Conservation (phyloP, 1,284 basidiomycete genomes). For the Volvariella volvacea region DNA sequence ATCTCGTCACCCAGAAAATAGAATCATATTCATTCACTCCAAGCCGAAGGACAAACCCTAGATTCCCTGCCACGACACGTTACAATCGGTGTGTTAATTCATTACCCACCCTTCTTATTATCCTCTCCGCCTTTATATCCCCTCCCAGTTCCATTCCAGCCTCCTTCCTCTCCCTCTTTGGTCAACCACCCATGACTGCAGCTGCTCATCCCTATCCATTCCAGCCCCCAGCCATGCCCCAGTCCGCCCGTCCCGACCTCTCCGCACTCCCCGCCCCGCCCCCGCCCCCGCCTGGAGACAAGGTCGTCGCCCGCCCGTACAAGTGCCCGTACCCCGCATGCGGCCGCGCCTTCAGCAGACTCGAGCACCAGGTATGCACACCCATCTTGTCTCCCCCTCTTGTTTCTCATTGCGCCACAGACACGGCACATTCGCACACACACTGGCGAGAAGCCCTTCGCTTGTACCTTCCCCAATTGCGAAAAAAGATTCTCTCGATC, state of each 20-base stretch:
- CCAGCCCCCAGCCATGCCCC: not conserved
- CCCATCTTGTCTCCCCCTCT: conserved; percentile 13
- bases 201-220: not conserved
- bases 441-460: conserved; percentile 96
- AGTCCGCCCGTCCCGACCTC: not conserved
- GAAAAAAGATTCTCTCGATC: conserved; percentile 97
- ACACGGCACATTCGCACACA: conserved; percentile 98
- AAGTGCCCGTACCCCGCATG: conserved; percentile 94
- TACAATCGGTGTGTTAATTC: no score
- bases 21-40: no score
- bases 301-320: conserved; percentile 75
- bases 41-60: no score
- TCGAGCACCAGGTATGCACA: conserved; percentile 82
- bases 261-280: not conserved
- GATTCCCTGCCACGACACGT: no score
- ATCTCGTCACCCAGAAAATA: no score
- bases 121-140: no score
- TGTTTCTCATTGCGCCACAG: conserved; percentile 34
- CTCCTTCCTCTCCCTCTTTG: no score
- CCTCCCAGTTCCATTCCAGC: no score
- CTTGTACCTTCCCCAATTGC: conserved; percentile 90
- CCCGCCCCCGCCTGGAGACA: conserved; percentile 29
- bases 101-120: no score
- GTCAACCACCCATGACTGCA: not conserved
- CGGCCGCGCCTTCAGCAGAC: conserved; percentile 82